phyloP scores from a whole-genome alignment of 768 basidiomycete species.

The Suillus discolor region DNA sequence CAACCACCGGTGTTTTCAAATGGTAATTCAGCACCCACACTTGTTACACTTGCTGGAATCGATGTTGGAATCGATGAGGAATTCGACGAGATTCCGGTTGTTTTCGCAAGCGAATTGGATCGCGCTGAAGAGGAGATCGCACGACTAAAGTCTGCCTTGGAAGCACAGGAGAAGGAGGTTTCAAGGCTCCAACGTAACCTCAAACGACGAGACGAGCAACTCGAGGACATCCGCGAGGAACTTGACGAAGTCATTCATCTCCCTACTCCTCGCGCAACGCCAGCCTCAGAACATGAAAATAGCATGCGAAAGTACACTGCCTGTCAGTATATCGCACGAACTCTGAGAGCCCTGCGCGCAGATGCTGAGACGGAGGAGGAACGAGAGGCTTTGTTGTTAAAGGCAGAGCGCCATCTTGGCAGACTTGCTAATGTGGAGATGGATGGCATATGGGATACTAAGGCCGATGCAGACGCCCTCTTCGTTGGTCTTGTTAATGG shows the following conservation, averaged over 20 bases:
- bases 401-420: constrained; percentile 11
- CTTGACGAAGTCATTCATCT: constrained; percentile 6
- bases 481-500: constrained; percentile 3
- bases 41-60: not conserved
- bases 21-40: not conserved
- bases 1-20: not conserved
- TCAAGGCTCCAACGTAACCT: constrained; percentile 8
- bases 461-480: constrained; percentile 9
- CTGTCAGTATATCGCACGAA: constrained; percentile 12
- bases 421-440: constrained; percentile 15
- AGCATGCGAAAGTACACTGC: constrained; percentile 13
- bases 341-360: constrained; percentile 7
- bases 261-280: not conserved
- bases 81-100: constrained; percentile 5
- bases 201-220: constrained; percentile 7
- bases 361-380: constrained; percentile 2
- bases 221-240: constrained; percentile 4
- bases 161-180: constrained; percentile 11
- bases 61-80: not conserved
- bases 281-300: constrained; percentile 6
- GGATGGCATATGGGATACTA: constrained; percentile 12
- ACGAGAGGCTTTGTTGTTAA: constrained; percentile 8
- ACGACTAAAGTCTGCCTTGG: not conserved
- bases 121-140: constrained; percentile 8
- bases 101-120: constrained; percentile 3